Evolutionary conservation across 2,329 filamentous ascomycete genomes (phyloP), one percentile per base, ranked within the genome.

Genomic region (Boeremia exigua): DNA sequence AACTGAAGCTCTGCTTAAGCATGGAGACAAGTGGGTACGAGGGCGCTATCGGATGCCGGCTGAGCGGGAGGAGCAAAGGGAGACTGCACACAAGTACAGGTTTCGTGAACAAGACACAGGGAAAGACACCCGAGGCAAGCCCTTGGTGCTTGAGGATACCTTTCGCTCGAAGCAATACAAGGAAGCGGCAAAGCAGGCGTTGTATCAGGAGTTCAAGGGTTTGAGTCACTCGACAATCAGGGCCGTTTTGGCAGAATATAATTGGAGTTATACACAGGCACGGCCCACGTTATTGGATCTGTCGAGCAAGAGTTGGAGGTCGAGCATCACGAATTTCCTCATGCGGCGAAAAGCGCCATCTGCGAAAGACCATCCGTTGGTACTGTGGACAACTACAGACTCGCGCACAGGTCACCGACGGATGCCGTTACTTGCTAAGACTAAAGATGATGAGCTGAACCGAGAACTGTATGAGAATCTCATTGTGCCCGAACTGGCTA

Each of bases 171-270:
- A 78, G 4, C 81, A 80, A 46, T 95, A 95, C 76, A 87, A 86
- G 62, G 79, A 83, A 56, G 89, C 90, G 7, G 89, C 88, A 7
- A 86, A 85, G 69, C 76, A 78, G n/a, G 79, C 90, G 23, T 83
- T 90, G 23, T 88, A 86, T 74, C 84, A 86, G 53, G 91, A 95
- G 74, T 95, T 94, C 78, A 88, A 86, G 66, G 88, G 87, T 17
- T 78, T 94, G 37, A 87, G 88, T 11, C 84, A 85, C 54, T 90
- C 89, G 1, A 87, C 89, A 3, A 89, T 94, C 75, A 86, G 88
- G 68, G 90, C 88, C 8, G 90, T 95, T 7, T 82, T 95, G 43
- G 90, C 90, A 45, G 91, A 95, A 73, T 86, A 84, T 68, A 95
- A 95, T 75, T 87, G 90, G 75, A 89, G 88, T 8, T 95, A 94